Conservation (phyloP, 352 stramenopile genomes). For the Halophytophthora batemanensis region DNA sequence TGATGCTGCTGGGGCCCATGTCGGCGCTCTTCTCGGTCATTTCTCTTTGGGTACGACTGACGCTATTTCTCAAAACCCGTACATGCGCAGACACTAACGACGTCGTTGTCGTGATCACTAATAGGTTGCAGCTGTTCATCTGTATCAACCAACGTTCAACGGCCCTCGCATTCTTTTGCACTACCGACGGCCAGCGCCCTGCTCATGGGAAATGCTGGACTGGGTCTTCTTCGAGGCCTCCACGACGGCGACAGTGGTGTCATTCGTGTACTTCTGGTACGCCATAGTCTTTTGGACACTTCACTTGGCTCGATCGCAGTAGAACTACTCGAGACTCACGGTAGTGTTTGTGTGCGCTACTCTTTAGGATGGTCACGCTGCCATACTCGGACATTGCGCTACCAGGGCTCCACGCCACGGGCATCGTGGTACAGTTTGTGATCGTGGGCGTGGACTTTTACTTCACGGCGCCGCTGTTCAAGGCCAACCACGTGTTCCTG, state of each 20-base stretch:
- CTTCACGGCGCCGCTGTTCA: slow-evolving; percentile 56
- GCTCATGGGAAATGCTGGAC: slow-evolving; percentile 64
- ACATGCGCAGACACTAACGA: too few species aligned
- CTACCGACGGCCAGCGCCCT: slow-evolving; percentile 42
- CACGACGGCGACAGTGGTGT: slow-evolving; percentile 35
- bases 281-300: slow-evolving; percentile 6
- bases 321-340: not conserved
- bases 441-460: slow-evolving; percentile 56
- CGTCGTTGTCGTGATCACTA: not conserved
- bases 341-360: slow-evolving; percentile 1
- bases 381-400: slow-evolving; percentile 30
- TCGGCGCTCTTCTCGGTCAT: slow-evolving; percentile 50
- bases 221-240: slow-evolving; percentile 67
- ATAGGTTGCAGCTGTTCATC: slow-evolving; percentile 48
- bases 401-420: slow-evolving; percentile 29
- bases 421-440: slow-evolving; percentile 37
- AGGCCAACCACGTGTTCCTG: slow-evolving; percentile 58
- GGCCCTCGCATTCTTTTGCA: slow-evolving; percentile 55
- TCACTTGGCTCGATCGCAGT: not conserved
- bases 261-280: slow-evolving; percentile 58
- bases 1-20: slow-evolving; percentile 41
- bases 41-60: slow-evolving; percentile 43
- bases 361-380: slow-evolving; percentile 37
- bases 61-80: too few species aligned
- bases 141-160: slow-evolving; percentile 56